A percentile compares a stretch with the other conserved stretches of the same genome.
Evolutionary conservation across 2,329 filamentous ascomycete species (phyloP).

Genomic region (Fusarium chaquense): DNA sequence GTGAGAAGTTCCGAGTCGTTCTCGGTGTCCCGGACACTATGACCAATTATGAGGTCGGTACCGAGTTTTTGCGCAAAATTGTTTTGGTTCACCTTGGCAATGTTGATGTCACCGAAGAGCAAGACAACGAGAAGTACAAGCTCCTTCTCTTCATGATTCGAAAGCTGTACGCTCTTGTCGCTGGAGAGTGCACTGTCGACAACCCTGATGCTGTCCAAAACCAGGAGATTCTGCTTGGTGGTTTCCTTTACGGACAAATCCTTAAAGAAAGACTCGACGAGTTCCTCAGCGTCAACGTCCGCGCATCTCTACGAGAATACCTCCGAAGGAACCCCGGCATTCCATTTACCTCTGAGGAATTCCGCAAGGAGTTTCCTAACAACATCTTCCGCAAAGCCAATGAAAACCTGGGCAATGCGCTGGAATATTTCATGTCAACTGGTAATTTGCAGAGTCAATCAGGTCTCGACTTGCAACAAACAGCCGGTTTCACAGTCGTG

Average conservation of each 20-base stretch:
- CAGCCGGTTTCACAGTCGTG: conserved; percentile 94
- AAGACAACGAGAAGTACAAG: conserved; percentile 93
- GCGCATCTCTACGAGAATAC: conserved; percentile 68
- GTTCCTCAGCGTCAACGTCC: conserved; percentile 72
- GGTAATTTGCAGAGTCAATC: conserved; percentile 93
- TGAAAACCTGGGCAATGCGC: conserved; percentile 85
- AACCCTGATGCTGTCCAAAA: conserved; percentile 98
- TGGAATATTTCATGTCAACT: conserved; percentile 97
- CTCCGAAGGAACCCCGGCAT: conserved; percentile 68
- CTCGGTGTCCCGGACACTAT: conserved; percentile 86
- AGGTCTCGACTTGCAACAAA: conserved; percentile 93
- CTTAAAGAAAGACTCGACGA: conserved; percentile 95
- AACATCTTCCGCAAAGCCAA: conserved; percentile 85
- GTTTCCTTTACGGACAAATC: conserved; percentile 94
- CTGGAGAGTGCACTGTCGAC: conserved; percentile 91
- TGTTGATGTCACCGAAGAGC: conserved; percentile 81
- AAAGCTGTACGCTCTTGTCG: conserved; percentile 93
- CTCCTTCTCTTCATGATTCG: conserved; percentile 95
- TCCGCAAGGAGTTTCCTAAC: conserved; percentile 81
- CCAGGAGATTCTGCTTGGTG: conserved; percentile 93
- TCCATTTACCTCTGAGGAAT: conserved; percentile 81
- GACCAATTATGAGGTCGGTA: conserved; percentile 88
- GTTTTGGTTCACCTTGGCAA: conserved; percentile 93
- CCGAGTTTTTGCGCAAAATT: conserved; percentile 89
- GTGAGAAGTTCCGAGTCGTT: conserved; percentile 90